A percentile compares a stretch with the other conserved stretches of the same genome.
Evolutionary conservation across 129 eudicot species (phyloP).

Genomic region (Pulicaria dysenterica): DNA sequence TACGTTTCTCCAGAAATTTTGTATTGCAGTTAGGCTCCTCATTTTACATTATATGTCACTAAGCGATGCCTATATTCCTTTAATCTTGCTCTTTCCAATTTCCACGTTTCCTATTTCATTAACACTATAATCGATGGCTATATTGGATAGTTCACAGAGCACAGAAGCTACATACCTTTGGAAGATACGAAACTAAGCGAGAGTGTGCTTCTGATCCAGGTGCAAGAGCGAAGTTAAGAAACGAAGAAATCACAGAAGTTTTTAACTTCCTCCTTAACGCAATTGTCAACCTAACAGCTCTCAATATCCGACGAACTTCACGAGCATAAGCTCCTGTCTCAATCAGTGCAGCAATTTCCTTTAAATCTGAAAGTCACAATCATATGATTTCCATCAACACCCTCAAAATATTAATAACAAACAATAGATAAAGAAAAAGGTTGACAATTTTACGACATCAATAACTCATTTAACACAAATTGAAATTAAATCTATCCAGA

Average conservation of each 20-base stretch:
- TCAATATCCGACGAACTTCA: slow-evolving; percentile 71
- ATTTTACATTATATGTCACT: no score
- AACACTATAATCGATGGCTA: no score
- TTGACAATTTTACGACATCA: neutral
- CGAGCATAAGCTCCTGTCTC: slow-evolving; percentile 82
- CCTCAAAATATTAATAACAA: neutral
- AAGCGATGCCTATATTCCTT: no score
- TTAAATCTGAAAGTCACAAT: slow-evolving; percentile 56
- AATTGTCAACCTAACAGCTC: slow-evolving; percentile 81
- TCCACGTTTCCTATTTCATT: no score
- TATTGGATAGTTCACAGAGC: no score
- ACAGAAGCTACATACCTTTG: slow-evolving; percentile 57
- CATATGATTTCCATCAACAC: neutral
- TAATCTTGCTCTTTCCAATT: no score
- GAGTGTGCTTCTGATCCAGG: slow-evolving; percentile 82
- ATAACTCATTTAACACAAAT: neutral
- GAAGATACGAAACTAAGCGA: slow-evolving; percentile 61
- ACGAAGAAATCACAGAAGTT: slow-evolving; percentile 59
- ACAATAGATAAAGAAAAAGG: neutral
- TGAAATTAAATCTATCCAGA: neutral
- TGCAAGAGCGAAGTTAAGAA: slow-evolving; percentile 61
- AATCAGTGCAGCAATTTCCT: slow-evolving; percentile 67
- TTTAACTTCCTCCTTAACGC: slow-evolving; percentile 68
- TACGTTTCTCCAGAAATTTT: no score
- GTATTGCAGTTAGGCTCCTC: no score